Base-by-base conservation (phyloP, 1,284 basidiomycete genomes). In the Erythrobasidium hasegawianum region DNA sequence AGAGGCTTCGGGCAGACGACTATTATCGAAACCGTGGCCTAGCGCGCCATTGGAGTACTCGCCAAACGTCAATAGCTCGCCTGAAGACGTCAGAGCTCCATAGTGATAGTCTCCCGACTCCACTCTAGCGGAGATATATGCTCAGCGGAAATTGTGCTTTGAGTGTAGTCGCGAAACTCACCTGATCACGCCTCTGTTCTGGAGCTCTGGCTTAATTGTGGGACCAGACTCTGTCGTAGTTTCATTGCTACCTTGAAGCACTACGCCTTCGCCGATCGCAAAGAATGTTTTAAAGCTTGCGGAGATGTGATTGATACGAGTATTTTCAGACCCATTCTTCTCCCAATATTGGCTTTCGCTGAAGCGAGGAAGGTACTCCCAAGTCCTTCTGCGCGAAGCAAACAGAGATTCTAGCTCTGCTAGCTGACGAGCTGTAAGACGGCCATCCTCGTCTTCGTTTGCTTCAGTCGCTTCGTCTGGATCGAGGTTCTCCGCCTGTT, bases 1-100 rank as follows among this genome's bases (percentile, higher is more conserved):
- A 20, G 52, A 22, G 2, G 43, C 9, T 7, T 55, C 53, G 26
- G 57, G 57, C 18, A 64, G 40, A 8, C 49, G 67, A 3, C 33
- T 59, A 55, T 64, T 64, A 29, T 60, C 55, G 45, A 40, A 10
- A 10, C 57, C 66, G 22, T 57, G 62, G 5, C 66, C 53, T 0
- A 62, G 54, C 1, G 50, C 59, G 39, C 53, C 55, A 24, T 62
- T 62, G 11, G 55, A 68, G 18, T 62, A 64, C 43, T 79, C 73
- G 14, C 93, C 93, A 91, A 92, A 97, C 5, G 90, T 88, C 45
- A 87, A 80, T 24, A 95, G 80, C 71, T 86, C 83, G 14, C 92
- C 93, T 26, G 81, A 77, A 45, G 83, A 81, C 0, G 90, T 92
- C 69, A 96, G 81, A 0, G 93, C 91, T 26, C 86, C 88, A 72